Evolutionary conservation across 1,284 basidiomycete species (phyloP), one percentile per base, ranked within the genome.

Genomic region (Flammula alnicola): DNA sequence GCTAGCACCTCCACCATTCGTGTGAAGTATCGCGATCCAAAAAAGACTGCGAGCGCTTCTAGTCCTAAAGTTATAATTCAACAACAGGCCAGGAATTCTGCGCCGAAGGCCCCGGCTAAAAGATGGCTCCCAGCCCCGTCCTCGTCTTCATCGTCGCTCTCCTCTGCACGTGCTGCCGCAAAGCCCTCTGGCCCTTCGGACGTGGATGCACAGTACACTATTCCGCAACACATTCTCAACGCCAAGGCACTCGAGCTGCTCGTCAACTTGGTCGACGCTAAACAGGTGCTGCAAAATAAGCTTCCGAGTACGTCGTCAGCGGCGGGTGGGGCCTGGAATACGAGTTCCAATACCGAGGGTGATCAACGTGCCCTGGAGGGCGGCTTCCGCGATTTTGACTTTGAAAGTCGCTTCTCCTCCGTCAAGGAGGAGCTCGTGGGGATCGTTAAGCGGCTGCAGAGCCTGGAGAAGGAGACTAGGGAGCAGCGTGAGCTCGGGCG

Each of bases 161-260:
- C 27, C 4, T 29, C 40, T 12, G 14, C 40, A 1, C 27, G 19
- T 12, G 9, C 19, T 2, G 12, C 29, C 14, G 32, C 23, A 29
- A 8, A 35, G n/a, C 16, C 16, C 10, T 16, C 19, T 1, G 31
- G 20, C 11, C 11, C 14, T 8, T 19, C 4, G 29, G 17, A 9
- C 14, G 29, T 16, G 23, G 27, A 23, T 20, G 29, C 9, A 4
- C 20, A 40, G 38, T 25, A 26, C 38, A 14, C n/a, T 6, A 11
- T 9, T 12, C 23, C 33, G n/a, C 30, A 40, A n/a, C 30, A 47
- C 17, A 38, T 35, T 14, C 37, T 52, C 22, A 44, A 50, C 8
- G 40, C 46, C n/a, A 55, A 55, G 16, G 56, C 56, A 8, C 44
- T 58, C 8, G 53, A 58, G 35, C 33, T 58, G 11, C 43, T 58